Conservation (phyloP, 768 basidiomycete genomes). For the Hericium alpestre region DNA sequence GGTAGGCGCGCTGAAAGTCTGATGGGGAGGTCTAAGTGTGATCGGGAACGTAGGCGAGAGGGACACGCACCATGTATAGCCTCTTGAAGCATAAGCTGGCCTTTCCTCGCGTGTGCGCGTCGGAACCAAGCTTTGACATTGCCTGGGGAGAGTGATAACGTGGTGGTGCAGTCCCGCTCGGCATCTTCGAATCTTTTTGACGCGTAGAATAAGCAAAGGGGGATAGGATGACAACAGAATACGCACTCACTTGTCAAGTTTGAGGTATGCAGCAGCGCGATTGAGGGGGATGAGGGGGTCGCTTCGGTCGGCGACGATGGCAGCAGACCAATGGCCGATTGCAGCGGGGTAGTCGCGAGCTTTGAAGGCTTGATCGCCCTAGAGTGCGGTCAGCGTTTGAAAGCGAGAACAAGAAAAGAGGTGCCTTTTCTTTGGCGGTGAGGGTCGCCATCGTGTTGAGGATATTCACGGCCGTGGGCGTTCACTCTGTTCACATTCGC, state of each 20-base stretch:
- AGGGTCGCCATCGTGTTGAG: background rate
- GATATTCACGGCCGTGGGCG: too few relatives aligned
- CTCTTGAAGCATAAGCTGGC: constrained; percentile 40
- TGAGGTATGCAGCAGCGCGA: constrained; percentile 85
- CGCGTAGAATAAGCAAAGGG: background rate
- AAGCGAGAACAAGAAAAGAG: background rate
- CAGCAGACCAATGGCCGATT: constrained; percentile 78
- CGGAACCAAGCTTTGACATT: constrained; percentile 79
- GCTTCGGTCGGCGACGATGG: constrained; percentile 55
- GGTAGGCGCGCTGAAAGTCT: constrained; percentile 56
- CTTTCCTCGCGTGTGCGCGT: constrained; percentile 61
- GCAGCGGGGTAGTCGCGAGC: constrained; percentile 66
- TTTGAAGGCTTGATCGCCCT: constrained; percentile 89
- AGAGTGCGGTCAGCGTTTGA: background rate
- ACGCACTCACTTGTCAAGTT: constrained; percentile 82
- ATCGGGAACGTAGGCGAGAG: background rate
- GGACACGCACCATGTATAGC: constrained; percentile 49
- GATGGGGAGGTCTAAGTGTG: background rate
- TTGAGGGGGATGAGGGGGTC: constrained; percentile 81
- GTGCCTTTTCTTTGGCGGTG: constrained; percentile 5
- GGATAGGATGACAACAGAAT: background rate
- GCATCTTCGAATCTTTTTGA: constrained; percentile 9
- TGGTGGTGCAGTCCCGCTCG: constrained; percentile 47
- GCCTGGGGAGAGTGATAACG: constrained; percentile 38
- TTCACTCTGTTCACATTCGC: background rate